Base-by-base conservation (phyloP, 768 basidiomycete species). In the Naganishia friedmannii region DNA sequence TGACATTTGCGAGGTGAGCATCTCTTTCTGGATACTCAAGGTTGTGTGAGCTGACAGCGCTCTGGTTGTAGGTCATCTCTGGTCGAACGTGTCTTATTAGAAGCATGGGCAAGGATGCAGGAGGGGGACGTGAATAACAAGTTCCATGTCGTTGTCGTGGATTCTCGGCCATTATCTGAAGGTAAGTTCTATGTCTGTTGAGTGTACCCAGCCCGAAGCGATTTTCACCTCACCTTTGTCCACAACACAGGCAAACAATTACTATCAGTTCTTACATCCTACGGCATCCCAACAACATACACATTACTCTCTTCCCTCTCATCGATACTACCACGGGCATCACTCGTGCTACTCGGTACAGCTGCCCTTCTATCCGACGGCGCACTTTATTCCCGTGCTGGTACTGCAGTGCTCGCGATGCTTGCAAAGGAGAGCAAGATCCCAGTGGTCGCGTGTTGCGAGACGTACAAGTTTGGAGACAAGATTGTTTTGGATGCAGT, bases 391-490 rank as follows among this genome's bases (percentile, higher is more conserved):
- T 91, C 93, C 13, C 86, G 96, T 63, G 92, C 93, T 0, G 96
- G 96, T 31, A 98, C 94, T 3, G 95, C 95, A 0, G 86, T 93
- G 75, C 92, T 98, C 7, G 92, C 94, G 1, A 95, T 98, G 94
- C 88, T 97, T 85, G 91, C 92, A 0, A 92, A 91, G 80, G 87
- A 87, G 56, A 86, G 89, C 75, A 88, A 88, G 28, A 90, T 97
- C 0, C 95, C 96, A 5, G 93, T 98, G 8, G 87, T 99, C 42
- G 93, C 96, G 29, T 97, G 93, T 73, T 96, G 94, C 75, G 96
- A 98, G 82, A 99, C 96, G 4, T 98, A 98, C 83, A 99, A 99
- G 81, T 98, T 94, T 76, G 90, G 91, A 21, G 95, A 98, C 75
- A 87, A 88, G 39, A 89, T 98, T 32, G 89, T 91, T 80, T 84